A percentile compares a stretch with the other conserved stretches of the same genome.
Evolutionary conservation across 176 grass and related monocot species (phyloP).

Genomic region (Oryza nivara): DNA sequence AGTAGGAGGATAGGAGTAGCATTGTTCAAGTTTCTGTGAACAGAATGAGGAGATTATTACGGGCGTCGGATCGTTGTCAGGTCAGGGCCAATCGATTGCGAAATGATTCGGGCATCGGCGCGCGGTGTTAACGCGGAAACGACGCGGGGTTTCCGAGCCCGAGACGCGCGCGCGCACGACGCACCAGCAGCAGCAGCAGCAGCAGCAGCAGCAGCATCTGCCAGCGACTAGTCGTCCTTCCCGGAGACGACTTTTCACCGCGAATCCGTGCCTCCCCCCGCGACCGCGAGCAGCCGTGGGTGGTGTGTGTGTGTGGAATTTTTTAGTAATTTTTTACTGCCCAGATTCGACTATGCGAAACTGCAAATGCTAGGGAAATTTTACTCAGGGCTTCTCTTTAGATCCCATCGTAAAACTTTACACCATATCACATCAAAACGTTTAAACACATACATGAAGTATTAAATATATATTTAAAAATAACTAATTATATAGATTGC

Average conservation of each 20-base stretch:
- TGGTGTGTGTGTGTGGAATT: too few species aligned
- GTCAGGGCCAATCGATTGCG: constrained; percentile 41
- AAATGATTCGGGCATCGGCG: constrained; percentile 47
- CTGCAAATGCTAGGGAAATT: too few species aligned
- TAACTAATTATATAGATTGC: too few species aligned
- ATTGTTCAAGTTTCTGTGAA: background rate
- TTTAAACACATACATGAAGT: too few species aligned
- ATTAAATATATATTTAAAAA: too few species aligned
- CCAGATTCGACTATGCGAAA: too few species aligned
- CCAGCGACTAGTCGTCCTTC: background rate
- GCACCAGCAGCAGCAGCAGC: background rate
- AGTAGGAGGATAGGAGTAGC: too few species aligned
- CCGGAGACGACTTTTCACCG: constrained; percentile 44
- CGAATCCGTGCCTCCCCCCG: constrained; percentile 24
- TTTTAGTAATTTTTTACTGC: too few species aligned
- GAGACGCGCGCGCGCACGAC: background rate
- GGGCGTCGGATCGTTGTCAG: background rate
- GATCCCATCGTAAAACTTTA: too few species aligned
- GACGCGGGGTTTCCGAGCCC: constrained; percentile 38
- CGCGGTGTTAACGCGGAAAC: constrained; percentile 10
- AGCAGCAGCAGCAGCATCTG: background rate
- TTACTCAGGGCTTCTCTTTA: too few species aligned
- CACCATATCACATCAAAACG: too few species aligned
- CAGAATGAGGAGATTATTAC: background rate
- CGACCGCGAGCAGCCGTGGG: too few species aligned